Evolutionary conservation across 1,139 yeast genomes (phyloP).

Genomic region (Kluyveromyces marxianus): DNA sequence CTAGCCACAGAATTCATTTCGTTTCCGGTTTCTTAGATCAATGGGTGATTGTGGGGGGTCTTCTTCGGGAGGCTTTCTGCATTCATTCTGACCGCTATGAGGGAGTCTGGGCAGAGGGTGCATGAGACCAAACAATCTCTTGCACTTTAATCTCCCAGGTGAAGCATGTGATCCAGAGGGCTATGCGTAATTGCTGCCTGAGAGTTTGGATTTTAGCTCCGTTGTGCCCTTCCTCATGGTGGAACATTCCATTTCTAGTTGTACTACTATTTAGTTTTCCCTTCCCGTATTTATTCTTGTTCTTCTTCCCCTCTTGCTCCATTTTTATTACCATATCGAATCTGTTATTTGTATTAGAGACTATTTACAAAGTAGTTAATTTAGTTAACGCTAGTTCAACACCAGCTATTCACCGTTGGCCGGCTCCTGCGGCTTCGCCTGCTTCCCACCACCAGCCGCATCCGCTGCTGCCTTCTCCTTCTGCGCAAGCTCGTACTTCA

Average conservation of each 20-base stretch:
- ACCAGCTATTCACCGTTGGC: background rate
- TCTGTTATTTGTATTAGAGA: background rate
- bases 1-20: conserved; percentile 59
- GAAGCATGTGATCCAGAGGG: conserved; percentile 31
- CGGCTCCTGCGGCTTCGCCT: background rate
- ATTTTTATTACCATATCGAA: background rate
- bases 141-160: conserved; percentile 7
- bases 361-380: background rate
- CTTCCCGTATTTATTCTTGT: background rate
- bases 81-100: conserved; percentile 20
- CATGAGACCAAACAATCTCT: conserved; percentile 21
- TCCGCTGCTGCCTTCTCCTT: conserved; percentile 22
- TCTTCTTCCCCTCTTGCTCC: background rate
- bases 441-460: background rate
- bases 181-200: conserved; percentile 25
- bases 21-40: conserved; percentile 71
- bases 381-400: background rate
- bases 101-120: conserved; percentile 19
- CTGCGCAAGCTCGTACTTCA: conserved; percentile 45
- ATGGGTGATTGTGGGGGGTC: conserved; percentile 7
- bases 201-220: conserved; percentile 28
- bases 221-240: conserved; percentile 32
- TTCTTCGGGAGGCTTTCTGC: background rate
- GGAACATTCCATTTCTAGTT: conserved; percentile 19
- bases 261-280: conserved; percentile 11